Base-by-base conservation (phyloP, 495 filamentous ascomycete species). In the Amphirosellinia nigrospora region DNA sequence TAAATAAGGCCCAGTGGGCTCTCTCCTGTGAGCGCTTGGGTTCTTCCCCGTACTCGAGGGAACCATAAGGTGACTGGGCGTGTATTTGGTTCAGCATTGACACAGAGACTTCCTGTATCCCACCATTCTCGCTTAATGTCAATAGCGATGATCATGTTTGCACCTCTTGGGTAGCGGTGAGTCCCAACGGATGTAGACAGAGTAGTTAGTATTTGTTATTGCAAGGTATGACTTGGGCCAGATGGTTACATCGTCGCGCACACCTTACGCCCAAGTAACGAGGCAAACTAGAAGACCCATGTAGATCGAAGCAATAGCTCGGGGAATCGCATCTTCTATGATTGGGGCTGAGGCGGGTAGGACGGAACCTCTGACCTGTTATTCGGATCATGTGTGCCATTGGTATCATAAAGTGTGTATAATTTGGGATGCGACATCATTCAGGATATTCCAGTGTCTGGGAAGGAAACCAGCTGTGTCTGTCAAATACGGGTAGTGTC, bases 241-340 rank as follows among this genome's bases (percentile, higher is more conserved):
- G 56, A 41, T 10, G n/a, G 58, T 39, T 60, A 41, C 58, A 60
- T 60, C 56, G 30, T 59, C 21, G 32, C 58, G 36, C 32, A 23
- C 56, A 60, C 19, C 34, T 21, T 39, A 11, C 32, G 34, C 56
- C 56, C 19, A 39, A 39, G 4, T 28, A 41, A 21, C 16, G 34
- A 60, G 56, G 56, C 34, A 26, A 15, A 39, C 19, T 39, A 19
- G 19, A 60, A 38, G 36, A 60, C 34, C 58, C 58, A 60, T 60
- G 55, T 58, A 32, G 19, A 36, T 21, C 36, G 0, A 21, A 21
- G 11, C 13, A 3, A 10, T 36, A 36, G 55, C 36, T 9, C 36
- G 58, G 10, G 11, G 16, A 39, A 11, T 23, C 32, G 1, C 28
- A 4, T 28, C 26, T 10, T 28, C 9, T 30, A 34, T 9, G 55